Base-by-base conservation (phyloP, 2,329 filamentous ascomycete genomes). In the Arthrinium phaeospermum region DNA sequence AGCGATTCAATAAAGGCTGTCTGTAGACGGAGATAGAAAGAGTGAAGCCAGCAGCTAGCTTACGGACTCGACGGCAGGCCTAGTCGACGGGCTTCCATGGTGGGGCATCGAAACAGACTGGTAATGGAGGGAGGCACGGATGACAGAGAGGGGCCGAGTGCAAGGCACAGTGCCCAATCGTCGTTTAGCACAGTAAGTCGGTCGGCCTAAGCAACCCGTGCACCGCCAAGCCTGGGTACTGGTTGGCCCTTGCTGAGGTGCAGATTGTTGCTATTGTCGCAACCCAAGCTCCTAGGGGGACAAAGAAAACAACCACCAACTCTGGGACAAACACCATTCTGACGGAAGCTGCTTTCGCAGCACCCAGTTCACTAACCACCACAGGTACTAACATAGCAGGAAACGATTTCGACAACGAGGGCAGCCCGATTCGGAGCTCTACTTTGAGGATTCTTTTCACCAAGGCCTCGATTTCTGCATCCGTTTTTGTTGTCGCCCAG, bases 331-430 rank as follows among this genome's bases (percentile, higher is more conserved):
- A 41, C 37, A 34, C 22, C 19, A 64, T 64, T 24, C 57, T 64
- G 34, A 37, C 71, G 5, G 72, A 44, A 69, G 74, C 75, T 75
- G 74, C 75, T 70, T 73, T 72, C 53, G 74, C 74, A 72, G 75
- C 75, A 72, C 70, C n/a, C 51, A 68, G 67, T 16, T 30, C 14
- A 24, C 53, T 70, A 72, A 68, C 67, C 44, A 74, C 73, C 70
- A 57, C 77, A 74, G 72, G 70, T 70, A 76, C 72, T 71, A 74
- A 72, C 57, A 73, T 10, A 71, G 44, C 72, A 74, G 72, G 71
- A 74, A 71, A 70, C 16, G 4, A 37, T 12, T 8, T n/a, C 53
- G 14, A 16, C 10, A 61, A 13, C 19, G 16, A 22, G 27, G 1
- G 30, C 53, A 61, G 12, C 19, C 19, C 30, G 14, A 64, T 41